Evolutionary conservation across 768 basidiomycete species (phyloP).

Genomic region (Amanita pallidorosea): DNA sequence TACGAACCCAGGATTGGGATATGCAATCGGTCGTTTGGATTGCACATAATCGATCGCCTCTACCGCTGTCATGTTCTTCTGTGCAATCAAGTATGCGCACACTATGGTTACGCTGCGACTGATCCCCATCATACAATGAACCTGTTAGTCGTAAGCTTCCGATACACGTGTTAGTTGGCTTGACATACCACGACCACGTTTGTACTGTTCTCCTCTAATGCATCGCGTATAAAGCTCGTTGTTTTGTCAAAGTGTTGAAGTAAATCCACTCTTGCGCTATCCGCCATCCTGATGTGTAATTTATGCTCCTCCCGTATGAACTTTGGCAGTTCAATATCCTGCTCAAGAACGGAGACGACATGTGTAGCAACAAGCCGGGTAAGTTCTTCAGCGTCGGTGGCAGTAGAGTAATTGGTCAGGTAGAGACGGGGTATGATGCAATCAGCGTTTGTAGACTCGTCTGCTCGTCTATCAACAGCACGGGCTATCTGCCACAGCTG

Average conservation of each 20-base stretch:
- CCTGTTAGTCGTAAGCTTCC: slow-evolving; percentile 26
- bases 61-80: slow-evolving; percentile 36
- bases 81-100: slow-evolving; percentile 57
- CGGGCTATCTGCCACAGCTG: slow-evolving; percentile 12
- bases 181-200: slow-evolving; percentile 40
- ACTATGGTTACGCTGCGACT: slow-evolving; percentile 70
- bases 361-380: slow-evolving; percentile 58
- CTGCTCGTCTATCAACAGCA: too few species aligned
- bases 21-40: slow-evolving; percentile 46
- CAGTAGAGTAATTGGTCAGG: slow-evolving; percentile 52
- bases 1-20: slow-evolving; percentile 60
- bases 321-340: slow-evolving; percentile 31
- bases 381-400: slow-evolving; percentile 37
- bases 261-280: too few species aligned
- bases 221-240: too few species aligned
- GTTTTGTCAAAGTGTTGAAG: too few species aligned
- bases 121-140: slow-evolving; percentile 70
- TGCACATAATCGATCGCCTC: slow-evolving; percentile 48
- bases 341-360: slow-evolving; percentile 55
- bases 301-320: slow-evolving; percentile 27
- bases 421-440: slow-evolving; percentile 41
- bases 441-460: slow-evolving; percentile 3
- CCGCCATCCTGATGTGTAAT: slow-evolving; percentile 32
- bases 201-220: slow-evolving; percentile 16
- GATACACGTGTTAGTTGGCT: neutral